Conservation (phyloP, 805 yeast genomes). For the Sungouiozyma ichnusensis region DNA sequence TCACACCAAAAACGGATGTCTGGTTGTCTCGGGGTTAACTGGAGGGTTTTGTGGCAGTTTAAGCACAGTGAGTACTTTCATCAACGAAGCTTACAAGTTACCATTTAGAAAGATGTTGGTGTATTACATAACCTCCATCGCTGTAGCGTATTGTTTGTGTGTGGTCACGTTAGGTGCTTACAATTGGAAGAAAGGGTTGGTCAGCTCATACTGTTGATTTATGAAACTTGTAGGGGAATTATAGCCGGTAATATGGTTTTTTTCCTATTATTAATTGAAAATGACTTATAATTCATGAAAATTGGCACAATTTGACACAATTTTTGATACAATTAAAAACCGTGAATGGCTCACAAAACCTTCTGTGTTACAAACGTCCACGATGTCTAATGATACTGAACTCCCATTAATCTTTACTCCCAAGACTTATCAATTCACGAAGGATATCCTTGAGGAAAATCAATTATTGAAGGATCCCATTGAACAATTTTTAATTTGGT, state of each 20-base stretch:
- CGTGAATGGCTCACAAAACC: too few species aligned
- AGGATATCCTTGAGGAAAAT: constrained; percentile 43
- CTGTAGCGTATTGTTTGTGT: constrained; percentile 37
- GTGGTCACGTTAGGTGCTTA: constrained; percentile 62
- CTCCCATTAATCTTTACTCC: constrained; percentile 54
- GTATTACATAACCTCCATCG: constrained; percentile 43
- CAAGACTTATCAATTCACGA: constrained; percentile 75
- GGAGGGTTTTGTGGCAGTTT: constrained; percentile 65
- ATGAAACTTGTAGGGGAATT: too few species aligned
- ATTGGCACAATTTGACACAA: too few species aligned
- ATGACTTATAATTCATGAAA: too few species aligned
- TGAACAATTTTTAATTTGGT: constrained; percentile 75
- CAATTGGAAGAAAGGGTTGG: constrained; percentile 45
- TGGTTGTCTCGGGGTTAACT: constrained; percentile 41
- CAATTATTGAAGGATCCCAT: constrained; percentile 55
- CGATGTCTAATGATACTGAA: constrained; percentile 15
- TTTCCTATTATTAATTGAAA: too few species aligned
- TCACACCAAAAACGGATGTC: constrained; percentile 32
- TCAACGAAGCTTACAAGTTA: constrained; percentile 47
- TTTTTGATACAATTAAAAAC: too few species aligned
- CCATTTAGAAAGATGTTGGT: constrained; percentile 31
- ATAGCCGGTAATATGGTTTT: too few species aligned
- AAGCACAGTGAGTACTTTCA: constrained; percentile 70
- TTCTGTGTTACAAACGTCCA: too few species aligned
- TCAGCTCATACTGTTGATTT: constrained; percentile 9